Evolutionary conservation across 805 yeast genomes (phyloP).

Genomic region (Metschnikowia borealis): DNA sequence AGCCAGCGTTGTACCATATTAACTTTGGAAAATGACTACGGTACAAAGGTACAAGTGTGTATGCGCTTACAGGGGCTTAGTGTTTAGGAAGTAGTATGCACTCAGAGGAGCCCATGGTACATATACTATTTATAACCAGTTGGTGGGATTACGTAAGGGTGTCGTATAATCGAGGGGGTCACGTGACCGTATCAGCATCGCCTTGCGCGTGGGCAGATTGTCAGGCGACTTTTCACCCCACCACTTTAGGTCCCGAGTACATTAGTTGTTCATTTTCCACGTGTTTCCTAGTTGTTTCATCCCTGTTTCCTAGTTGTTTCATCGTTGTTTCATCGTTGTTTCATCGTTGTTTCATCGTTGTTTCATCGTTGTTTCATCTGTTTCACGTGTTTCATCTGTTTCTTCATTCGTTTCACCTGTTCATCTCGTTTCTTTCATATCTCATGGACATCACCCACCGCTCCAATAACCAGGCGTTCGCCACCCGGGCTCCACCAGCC

Average conservation of each 20-base stretch:
- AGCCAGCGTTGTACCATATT: no score
- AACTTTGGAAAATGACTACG: no score
- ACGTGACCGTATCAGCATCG: background rate
- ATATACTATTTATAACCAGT: no score
- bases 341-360: background rate
- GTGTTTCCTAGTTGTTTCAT: background rate
- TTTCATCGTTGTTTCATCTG: background rate
- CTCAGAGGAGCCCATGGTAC: no score
- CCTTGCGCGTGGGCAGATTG: background rate
- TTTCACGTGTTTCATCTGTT: background rate
- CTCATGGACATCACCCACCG: conserved; percentile 19
- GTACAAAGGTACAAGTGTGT: no score
- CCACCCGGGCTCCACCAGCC: conserved; percentile 35
- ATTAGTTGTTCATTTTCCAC: background rate
- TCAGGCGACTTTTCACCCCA: background rate
- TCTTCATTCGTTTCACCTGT: background rate
- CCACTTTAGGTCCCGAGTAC: background rate
- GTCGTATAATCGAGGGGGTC: background rate
- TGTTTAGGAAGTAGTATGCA: no score
- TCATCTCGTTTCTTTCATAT: background rate
- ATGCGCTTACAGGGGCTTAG: no score
- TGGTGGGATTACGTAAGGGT: no score
- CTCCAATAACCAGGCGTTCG: conserved; percentile 14
- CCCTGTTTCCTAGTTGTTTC: background rate
- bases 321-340: background rate